Conservation (phyloP, 2,329 filamentous ascomycete species). For the Pseudogymnoascus sp. region DNA sequence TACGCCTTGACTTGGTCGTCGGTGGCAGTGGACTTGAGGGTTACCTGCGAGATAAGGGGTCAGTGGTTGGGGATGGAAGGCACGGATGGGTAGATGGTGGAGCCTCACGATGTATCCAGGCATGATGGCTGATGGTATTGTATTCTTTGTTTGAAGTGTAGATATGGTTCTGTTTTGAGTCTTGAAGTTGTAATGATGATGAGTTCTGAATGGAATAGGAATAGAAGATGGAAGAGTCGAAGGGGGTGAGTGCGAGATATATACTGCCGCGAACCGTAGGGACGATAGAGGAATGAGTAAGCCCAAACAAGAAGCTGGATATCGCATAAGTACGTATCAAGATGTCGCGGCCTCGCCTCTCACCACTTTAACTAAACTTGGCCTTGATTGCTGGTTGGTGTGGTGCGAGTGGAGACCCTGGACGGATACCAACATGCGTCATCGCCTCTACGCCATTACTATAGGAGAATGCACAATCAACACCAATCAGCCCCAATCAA, state of each 20-base stretch:
- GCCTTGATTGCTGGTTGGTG: background rate
- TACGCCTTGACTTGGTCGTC: slow-evolving; percentile 61
- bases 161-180: background rate
- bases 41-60: slow-evolving; percentile 50
- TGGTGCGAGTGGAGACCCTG: slow-evolving; percentile 3
- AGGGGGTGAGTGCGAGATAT: background rate
- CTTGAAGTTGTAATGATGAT: background rate
- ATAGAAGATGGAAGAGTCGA: background rate
- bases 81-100: background rate
- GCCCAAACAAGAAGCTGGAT: slow-evolving; percentile 7
- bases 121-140: slow-evolving; percentile 13
- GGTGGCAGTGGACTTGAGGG: slow-evolving; percentile 64
- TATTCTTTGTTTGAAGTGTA: background rate
- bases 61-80: background rate
- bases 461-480: background rate
- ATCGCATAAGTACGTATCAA: background rate
- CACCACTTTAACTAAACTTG: background rate
- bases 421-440: background rate
- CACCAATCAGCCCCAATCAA: slow-evolving; percentile 5
- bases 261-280: background rate
- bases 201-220: background rate
- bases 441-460: background rate
- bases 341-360: slow-evolving; percentile 3
- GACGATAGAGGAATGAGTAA: slow-evolving; percentile 6
- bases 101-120: slow-evolving; percentile 17